Base-by-base conservation (phyloP, 805 yeast species). In the Spathaspora arborariae region DNA sequence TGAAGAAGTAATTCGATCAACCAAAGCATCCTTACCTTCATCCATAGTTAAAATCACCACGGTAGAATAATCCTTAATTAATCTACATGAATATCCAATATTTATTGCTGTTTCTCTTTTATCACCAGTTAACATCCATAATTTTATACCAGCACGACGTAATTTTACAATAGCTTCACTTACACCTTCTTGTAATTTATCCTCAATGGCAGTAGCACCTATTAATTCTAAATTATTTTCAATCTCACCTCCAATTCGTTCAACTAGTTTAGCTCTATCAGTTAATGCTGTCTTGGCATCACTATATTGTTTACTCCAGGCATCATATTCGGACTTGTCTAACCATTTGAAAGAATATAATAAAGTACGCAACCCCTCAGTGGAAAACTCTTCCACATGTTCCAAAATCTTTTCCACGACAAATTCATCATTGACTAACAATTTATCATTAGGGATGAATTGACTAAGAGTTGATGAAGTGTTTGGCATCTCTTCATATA, bases 81-180 rank as follows among this genome's bases (percentile, higher is more conserved):
- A 72, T 30, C 89, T 82, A 64, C 99, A 94, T 5, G 99, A 87
- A 58, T 91, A 88, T 0, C 98, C 99, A 64, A 94, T 92, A 59
- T 90, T 94, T 50, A 94, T 90, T 1, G 99, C 99, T 0, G 99
- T 94, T 65, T 94, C 99, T 49, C 97, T 75, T 61, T 95, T 95
- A 63, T 94, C 99, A 39, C 99, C 99, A 0, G 99, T 94, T 41
- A 94, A 72, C 97, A 94, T 94, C 99, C 99, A 94, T 74, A 94
- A 68, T 58, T 85, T 88, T 47, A 94, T 89, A 2, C 96, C 96
- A 0, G 99, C 98, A 52, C 95, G 76, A 56, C 96, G 79, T 42
- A 94, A 75, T 58, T 89, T 90, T 48, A 89, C 97, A 52, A 94
- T 91, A 0, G 98, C 80, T 45, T 91, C 96, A 19, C 97, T 85